Evolutionary conservation across 1,139 yeast genomes (phyloP), one percentile per base, ranked within the genome.

Genomic region (Pichia sp.): DNA sequence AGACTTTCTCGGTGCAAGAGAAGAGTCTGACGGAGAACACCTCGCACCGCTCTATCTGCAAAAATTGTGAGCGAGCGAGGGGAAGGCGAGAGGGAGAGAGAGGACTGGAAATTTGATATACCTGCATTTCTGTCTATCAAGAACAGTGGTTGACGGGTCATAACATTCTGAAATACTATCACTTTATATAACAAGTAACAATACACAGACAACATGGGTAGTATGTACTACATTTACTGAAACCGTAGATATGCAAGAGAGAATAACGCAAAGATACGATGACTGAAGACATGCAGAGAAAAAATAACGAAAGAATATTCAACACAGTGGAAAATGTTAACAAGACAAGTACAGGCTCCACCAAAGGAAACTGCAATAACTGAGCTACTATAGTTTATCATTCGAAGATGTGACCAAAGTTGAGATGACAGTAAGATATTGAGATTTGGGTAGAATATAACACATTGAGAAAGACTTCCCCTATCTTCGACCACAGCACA

Each of bases 181-280:
- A 4, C 30, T 17, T 46, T 16, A 10, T 6, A 7, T 16, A 47
- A 9, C 50, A 48, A 24, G 27, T 51, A 47, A 51, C 49, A n/a
- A 51, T 43, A 51, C 54, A 54, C 52, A 63, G 52, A 59, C 78
- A 81, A 73, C 76, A 81, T 82, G 87, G 78, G 84, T 79, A 82
- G 85, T 81, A 81, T 77, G 86, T 81, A 76, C 12, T 9, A 16
- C 14, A 36, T 36, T 14, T 14, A 36, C 16, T 36, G 40, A 36
- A 36, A 36, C 40, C 16, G 6, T 12, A 14, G 16, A 12, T 14
- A 36, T 14, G 16, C 7, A 14, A 16, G 16, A 8, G 40, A 8
- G 16, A 36, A 36, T 12, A 36, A 12, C 2, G 40, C 40, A 14
- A 36, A 10, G 40, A 12, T 36, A 14, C 40, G 40, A 42, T 27